A percentile compares a stretch with the other conserved stretches of the same genome.
These are phyloP conservation scores for Zasmidium cellare DNA, from an alignment of 2,329 filamentous ascomycete genomes.

Conservation along the genomic window DNA sequence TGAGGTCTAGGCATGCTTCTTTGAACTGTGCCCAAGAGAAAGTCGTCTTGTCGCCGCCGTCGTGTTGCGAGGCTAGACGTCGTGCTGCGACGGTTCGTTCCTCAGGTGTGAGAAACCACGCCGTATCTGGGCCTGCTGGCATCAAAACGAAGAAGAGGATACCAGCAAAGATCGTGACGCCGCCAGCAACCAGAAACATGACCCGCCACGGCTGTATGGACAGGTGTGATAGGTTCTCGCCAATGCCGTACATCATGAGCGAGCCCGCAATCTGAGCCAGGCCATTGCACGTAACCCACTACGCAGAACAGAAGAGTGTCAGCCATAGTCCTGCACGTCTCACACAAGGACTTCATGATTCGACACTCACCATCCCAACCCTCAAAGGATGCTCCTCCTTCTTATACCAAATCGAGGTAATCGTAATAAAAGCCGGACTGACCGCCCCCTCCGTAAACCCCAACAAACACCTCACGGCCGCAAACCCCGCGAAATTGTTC, in stretches of 20 bases:
- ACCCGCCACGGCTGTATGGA: conserved; percentile 48
- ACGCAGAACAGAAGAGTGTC: no score
- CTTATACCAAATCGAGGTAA: conserved; percentile 39
- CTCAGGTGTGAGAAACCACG: conserved; percentile 50
- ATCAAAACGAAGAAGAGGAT: conserved; percentile 49
- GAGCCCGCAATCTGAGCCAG: conserved; percentile 49
- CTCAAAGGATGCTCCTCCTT: conserved; percentile 31
- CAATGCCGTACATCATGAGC: conserved; percentile 55
- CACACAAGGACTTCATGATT: no score
- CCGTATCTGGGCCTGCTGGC: conserved; percentile 48
- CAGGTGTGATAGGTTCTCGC: conserved; percentile 38
- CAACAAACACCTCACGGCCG: conserved; percentile 34
- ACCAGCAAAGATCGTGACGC: conserved; percentile 45
- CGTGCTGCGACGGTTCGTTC: conserved; percentile 46
- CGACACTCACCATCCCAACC: conserved; percentile 30
- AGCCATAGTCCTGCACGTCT: no score
- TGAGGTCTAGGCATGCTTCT: conserved; percentile 47
- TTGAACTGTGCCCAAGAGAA: conserved; percentile 48
- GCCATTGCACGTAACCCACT: conserved; percentile 51
- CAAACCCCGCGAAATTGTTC: conserved; percentile 37
- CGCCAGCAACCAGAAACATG: conserved; percentile 54
- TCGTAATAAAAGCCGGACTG: conserved; percentile 48
- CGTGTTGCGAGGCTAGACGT: conserved; percentile 39
- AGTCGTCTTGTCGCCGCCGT: conserved; percentile 45
- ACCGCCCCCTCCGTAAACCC: conserved; percentile 49